Evolutionary conservation across 306 rosid species (phyloP), one percentile per base, ranked within the genome.

Genomic region (Mucuna pruriens): DNA sequence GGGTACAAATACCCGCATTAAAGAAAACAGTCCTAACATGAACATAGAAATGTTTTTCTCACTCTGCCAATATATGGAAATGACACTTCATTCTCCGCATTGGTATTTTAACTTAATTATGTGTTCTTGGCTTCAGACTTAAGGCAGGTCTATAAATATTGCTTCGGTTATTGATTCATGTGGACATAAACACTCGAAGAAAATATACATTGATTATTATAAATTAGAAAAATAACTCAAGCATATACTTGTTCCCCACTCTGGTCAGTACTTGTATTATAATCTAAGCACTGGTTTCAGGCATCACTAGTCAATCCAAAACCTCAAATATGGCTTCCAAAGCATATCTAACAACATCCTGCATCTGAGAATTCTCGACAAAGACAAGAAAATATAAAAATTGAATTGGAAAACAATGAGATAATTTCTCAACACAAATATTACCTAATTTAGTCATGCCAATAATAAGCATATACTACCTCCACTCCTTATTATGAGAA

Each of bases 251-350:
- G 40, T 29, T 60, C 20, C 55, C 34, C 33, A 9, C 10, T 61
- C 61, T 48, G 23, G 73, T 10, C 31, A n/a, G 46, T 49, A 48
- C 23, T 60, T 45, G 52, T 15, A 58, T 61, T 29, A 61, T 60
- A 20, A 78, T 10, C 39, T 31, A 25, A 64, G 25, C 16, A 63
- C 16, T 29, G 58, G 76, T 33, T 72, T 72, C 49, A 62, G 0
- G 25, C 58, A 26, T 44, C 31, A 44, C 46, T 16, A 44, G 34
- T 45, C 81, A 65, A 73, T 26, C 58, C 58, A 65, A 63, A 78
- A 75, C 82, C 76, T 69, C 76, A 52, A 61, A 26, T 25, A 74
- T 49, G 49, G 39, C 29, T 69, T 49, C 57, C 38, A 61, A 52
- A 62, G 64, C 74, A 42, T 82, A 55, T 19, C n/a, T 31, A 39